Percentiles rank a stretch among this genome's conserved stretches.
Evolutionary conservation across 2,329 filamentous ascomycete species (phyloP).

Genomic region (Thermothelomyces thermophilus): DNA sequence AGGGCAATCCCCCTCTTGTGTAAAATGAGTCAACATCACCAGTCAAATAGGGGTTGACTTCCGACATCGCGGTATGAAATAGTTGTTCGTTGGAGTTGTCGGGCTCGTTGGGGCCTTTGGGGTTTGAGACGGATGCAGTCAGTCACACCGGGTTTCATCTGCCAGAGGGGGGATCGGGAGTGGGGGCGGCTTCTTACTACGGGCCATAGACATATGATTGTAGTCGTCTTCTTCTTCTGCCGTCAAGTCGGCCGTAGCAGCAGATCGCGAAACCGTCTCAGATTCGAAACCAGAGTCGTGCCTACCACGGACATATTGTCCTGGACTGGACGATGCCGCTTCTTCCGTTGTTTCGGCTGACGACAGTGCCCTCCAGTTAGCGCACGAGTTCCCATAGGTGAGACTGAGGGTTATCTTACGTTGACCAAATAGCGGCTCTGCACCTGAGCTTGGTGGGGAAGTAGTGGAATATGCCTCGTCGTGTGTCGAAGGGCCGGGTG

Average conservation of each 20-base stretch:
- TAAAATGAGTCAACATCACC: not conserved
- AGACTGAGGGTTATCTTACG: not conserved
- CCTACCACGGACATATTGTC: not conserved
- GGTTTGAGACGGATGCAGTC: not conserved
- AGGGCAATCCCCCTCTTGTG: not conserved
- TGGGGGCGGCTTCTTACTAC: not conserved
- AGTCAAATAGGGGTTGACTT: conserved; percentile 1
- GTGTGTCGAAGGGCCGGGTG: not conserved
- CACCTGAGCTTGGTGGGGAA: not conserved
- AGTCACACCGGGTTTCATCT: not conserved
- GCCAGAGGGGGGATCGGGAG: no score
- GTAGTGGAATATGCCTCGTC: not conserved
- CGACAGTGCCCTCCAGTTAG: not conserved
- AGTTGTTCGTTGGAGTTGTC: not conserved
- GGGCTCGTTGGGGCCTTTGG: not conserved
- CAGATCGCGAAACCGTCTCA: not conserved
- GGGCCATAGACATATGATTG: not conserved
- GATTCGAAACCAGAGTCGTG: not conserved
- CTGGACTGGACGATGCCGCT: not conserved
- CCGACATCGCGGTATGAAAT: not conserved
- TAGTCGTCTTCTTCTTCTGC: not conserved
- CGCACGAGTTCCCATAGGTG: not conserved
- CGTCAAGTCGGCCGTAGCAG: not conserved
- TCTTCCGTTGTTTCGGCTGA: not conserved
- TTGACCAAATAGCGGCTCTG: not conserved